phyloP scores from a whole-genome alignment of 192 early-diverging fungal genomes.

The Fimicolochytrium jonesii region DNA sequence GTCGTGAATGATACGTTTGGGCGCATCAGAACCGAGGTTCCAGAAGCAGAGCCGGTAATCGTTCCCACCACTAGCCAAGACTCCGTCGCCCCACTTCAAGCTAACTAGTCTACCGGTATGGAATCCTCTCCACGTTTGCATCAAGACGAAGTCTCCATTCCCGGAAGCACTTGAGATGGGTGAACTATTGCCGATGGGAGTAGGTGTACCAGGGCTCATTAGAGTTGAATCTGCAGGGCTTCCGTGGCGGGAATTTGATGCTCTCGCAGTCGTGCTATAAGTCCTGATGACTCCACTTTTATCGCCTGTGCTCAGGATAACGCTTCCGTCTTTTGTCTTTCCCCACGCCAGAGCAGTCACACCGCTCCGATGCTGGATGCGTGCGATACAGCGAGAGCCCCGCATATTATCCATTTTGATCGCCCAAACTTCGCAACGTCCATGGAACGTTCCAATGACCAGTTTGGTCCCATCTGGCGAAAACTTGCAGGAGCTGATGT shows the following conservation, averaged over 20 bases:
- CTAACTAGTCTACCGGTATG: conserved; percentile 55
- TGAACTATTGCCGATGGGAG: too few species aligned
- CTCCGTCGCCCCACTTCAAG: conserved; percentile 43
- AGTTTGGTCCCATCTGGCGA: conserved; percentile 39
- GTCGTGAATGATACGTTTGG: conserved; percentile 22
- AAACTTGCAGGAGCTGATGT: conserved; percentile 33
- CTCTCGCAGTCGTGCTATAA: conserved; percentile 63
- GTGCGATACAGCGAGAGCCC: conserved; percentile 38
- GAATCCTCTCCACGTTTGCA: conserved; percentile 37
- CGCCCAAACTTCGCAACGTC: conserved; percentile 10
- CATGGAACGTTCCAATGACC: conserved; percentile 55
- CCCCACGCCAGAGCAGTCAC: conserved; percentile 72
- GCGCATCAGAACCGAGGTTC: conserved; percentile 30
- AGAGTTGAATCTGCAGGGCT: too few species aligned
- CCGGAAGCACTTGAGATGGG: too few species aligned
- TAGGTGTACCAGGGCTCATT: too few species aligned
- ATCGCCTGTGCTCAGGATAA: conserved; percentile 68
- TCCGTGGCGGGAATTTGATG: too few species aligned
- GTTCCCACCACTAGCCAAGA: conserved; percentile 52
- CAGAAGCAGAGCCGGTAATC: conserved; percentile 62
- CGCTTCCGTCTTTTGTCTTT: conserved; percentile 52
- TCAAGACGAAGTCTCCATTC: too few species aligned
- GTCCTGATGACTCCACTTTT: conserved; percentile 77
- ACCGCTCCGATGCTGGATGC: conserved; percentile 67
- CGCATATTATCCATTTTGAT: background rate